These are phyloP conservation scores for Phaeosphaeriaceae sp. DNA, from an alignment of 2,329 filamentous ascomycete species.

Conservation along the genomic window DNA sequence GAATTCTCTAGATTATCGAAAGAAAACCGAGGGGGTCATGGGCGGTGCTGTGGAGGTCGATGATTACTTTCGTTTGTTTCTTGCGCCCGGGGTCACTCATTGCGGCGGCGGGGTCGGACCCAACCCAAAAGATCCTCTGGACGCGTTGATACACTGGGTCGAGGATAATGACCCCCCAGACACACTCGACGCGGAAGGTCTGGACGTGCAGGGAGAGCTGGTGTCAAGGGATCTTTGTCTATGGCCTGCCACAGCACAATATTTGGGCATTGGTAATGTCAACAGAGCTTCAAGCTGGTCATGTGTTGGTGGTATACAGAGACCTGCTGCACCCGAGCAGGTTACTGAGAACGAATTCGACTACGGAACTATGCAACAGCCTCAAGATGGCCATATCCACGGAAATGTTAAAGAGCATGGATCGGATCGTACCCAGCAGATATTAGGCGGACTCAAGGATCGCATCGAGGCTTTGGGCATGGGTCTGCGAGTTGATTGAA, in stretches of 20 bases:
- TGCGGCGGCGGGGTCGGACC: conserved; percentile 30
- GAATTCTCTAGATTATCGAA: conserved; percentile 33
- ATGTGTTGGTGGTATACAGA: conserved; percentile 28
- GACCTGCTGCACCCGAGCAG: conserved; percentile 8
- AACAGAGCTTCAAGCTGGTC: conserved; percentile 31
- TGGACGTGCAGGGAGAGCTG: conserved; percentile 19
- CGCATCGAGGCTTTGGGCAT: conserved; percentile 27
- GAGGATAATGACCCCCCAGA: conserved; percentile 34
- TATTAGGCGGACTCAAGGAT: conserved; percentile 25
- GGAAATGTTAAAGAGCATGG: not conserved
- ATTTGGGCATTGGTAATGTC: conserved; percentile 26
- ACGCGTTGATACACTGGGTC: conserved; percentile 36
- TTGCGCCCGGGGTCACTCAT: conserved; percentile 38
- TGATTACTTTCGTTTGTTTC: conserved; percentile 40
- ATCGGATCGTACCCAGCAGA: conserved; percentile 16
- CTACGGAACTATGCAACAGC: conserved; percentile 2
- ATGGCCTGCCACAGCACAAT: conserved; percentile 25
- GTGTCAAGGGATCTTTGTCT: conserved; percentile 29
- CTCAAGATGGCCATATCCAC: not conserved
- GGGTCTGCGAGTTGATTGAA: conserved; percentile 24
- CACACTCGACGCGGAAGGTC: conserved; percentile 25
- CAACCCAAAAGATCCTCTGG: conserved; percentile 25
- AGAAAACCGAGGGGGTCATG: conserved; percentile 31
- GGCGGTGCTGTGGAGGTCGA: conserved; percentile 32
- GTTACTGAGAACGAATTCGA: conserved; percentile 5